phyloP scores from a whole-genome alignment of 257 asterid genomes.

The Nicotiana otophora region DNA sequence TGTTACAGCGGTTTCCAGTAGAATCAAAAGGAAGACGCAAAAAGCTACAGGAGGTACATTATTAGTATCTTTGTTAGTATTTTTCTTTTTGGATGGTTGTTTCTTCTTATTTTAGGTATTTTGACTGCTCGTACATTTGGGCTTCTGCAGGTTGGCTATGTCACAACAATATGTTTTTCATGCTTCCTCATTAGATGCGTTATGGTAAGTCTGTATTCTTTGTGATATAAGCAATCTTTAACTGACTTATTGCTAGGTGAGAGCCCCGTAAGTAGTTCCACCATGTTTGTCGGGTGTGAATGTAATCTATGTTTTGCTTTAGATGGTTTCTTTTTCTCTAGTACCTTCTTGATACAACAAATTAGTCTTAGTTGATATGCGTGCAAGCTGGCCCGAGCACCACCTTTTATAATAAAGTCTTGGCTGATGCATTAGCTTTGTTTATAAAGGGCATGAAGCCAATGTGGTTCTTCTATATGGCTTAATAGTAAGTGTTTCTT shows the following conservation, averaged over 20 bases:
- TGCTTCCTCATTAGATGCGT: constrained; percentile 87
- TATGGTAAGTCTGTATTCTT: constrained; percentile 60
- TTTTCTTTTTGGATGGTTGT: neutral
- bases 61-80: neutral
- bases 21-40: constrained; percentile 97
- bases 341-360: neutral
- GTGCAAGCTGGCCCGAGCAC: no score
- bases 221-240: neutral
- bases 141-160: constrained; percentile 90
- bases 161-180: constrained; percentile 82
- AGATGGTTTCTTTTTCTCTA: neutral
- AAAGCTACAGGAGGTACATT: constrained; percentile 87
- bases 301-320: neutral
- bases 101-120: neutral
- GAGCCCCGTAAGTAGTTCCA: neutral
- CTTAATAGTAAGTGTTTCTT: neutral
- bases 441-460: constrained; percentile 1
- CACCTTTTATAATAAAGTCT: no score
- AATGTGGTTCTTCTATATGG: neutral
- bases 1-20: constrained; percentile 91
- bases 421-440: neutral
- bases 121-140: constrained; percentile 13
- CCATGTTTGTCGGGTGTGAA: neutral
- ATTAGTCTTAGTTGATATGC: neutral
- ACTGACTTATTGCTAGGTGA: neutral